Evolutionary conservation across 2,329 filamentous ascomycete species (phyloP).

Genomic region (Helotiales sp.): DNA sequence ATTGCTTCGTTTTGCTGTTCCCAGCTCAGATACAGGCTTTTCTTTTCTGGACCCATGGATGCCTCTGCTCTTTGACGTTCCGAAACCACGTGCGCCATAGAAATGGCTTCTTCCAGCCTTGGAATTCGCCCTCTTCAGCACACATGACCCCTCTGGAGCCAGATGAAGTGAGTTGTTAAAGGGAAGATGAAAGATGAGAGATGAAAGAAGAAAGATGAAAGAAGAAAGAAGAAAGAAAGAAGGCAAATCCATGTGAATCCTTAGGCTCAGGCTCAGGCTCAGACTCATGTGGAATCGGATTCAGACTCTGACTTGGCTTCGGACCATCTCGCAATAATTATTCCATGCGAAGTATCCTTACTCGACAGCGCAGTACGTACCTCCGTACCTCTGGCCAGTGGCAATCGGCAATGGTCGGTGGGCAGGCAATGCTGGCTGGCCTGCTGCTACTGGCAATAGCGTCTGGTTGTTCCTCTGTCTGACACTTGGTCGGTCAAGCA

Average conservation of each 20-base stretch:
- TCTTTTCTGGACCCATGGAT: background rate
- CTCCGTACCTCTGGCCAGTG: constrained; percentile 13
- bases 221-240: background rate
- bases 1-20: constrained; percentile 7
- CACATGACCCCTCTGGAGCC: constrained; percentile 9
- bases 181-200: no score
- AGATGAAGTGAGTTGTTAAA: no score
- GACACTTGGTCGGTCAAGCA: background rate
- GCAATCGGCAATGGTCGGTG: background rate
- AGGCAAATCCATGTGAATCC: background rate
- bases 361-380: no score
- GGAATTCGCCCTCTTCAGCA: constrained; percentile 7
- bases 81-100: background rate
- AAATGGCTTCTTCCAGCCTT: constrained; percentile 1
- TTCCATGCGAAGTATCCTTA: no score
- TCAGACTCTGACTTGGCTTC: background rate
- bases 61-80: constrained; percentile 2
- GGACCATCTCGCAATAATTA: background rate
- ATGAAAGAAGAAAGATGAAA: background rate
- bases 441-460: constrained; percentile 2
- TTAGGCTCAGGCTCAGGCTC: background rate
- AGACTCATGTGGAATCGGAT: background rate
- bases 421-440: background rate
- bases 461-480: background rate
- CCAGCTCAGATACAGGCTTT: background rate